Base-by-base conservation (phyloP, 1,284 basidiomycete species). In the Ceratobasidium papillatum region DNA sequence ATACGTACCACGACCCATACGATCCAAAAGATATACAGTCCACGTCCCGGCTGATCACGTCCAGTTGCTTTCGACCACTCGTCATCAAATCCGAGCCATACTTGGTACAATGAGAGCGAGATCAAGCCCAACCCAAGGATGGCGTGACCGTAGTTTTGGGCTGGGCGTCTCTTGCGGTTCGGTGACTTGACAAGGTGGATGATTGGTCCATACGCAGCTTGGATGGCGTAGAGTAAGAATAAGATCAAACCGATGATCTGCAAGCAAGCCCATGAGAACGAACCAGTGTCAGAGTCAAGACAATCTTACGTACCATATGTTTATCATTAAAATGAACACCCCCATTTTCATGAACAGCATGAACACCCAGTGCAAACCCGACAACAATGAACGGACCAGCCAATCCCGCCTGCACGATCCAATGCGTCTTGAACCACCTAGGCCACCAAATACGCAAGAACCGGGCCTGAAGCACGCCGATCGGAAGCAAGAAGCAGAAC, bases 131-230 rank as follows among this genome's bases (percentile, higher is more conserved):
- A 47, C 51, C 43, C 63, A 51, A 69, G 11, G 73, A 77, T 87
- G 86, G 75, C 76, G 45, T 77, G 76, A 12, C 56, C 56, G 59
- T 77, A 77, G 62, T 77, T 77, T 58, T 34, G 79, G 76, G 22
- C n/a, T 8, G 76, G 76, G 34, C 76, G 76, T 25, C 41, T 43
- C 36, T 52, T 51, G 47, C 54, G 80, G 82, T 52, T 27, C 52
- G 22, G 43, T 0, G 71, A 56, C 36, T 75, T 75, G 69, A 75
- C 64, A 12, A 74, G 43, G 59, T 77, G 76, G 47, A 77, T 77
- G 38, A 77, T 63, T 14, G 56, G 27, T 22, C 76, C 76, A 30
- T 59, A 74, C 8, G 69, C 36, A 4, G 66, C 22, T 59, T 77
- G 76, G 30, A 64, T 45, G 30, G 74, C 34, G 58, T 77, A 77